Conservation (phyloP, 441 rosid genomes). For the Populus hybrid region DNA sequence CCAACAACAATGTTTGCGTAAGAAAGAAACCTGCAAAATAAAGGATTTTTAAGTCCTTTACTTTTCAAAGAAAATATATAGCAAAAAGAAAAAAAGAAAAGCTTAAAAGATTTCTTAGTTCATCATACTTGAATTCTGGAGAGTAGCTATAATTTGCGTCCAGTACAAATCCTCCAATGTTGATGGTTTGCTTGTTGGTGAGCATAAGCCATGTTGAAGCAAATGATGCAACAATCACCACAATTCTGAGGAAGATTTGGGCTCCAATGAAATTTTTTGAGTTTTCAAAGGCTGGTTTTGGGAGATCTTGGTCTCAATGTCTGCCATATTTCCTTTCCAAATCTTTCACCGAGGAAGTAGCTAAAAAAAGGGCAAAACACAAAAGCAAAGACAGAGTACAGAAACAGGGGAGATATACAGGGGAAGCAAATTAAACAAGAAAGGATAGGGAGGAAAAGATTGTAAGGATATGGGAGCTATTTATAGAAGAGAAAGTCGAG, state of each 20-base stretch:
- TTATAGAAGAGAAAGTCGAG: not conserved
- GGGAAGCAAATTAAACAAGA: too few relatives aligned
- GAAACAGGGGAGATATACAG: not conserved
- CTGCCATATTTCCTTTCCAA: not conserved
- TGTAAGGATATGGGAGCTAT: not conserved
- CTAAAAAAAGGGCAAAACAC: not conserved
- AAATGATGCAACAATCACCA: not conserved
- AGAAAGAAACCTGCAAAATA: too few relatives aligned
- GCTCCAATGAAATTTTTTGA: not conserved
- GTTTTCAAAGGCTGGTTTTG: conserved; percentile 1
- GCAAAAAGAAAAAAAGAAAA: not conserved
- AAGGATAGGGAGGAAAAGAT: not conserved
- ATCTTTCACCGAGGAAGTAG: not conserved
- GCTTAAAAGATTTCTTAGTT: not conserved
- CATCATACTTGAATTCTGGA: not conserved
- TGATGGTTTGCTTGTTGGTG: not conserved
- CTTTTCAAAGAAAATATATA: too few relatives aligned
- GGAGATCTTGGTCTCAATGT: not conserved
- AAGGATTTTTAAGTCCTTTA: too few relatives aligned
- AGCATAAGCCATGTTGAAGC: not conserved
- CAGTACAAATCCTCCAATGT: not conserved
- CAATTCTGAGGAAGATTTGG: not conserved
- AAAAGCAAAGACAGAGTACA: not conserved
- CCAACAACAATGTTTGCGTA: too few relatives aligned
- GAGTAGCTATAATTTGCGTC: not conserved